Evolutionary conservation across 441 rosid genomes (phyloP).

Genomic region (Biscutella auriculata): DNA sequence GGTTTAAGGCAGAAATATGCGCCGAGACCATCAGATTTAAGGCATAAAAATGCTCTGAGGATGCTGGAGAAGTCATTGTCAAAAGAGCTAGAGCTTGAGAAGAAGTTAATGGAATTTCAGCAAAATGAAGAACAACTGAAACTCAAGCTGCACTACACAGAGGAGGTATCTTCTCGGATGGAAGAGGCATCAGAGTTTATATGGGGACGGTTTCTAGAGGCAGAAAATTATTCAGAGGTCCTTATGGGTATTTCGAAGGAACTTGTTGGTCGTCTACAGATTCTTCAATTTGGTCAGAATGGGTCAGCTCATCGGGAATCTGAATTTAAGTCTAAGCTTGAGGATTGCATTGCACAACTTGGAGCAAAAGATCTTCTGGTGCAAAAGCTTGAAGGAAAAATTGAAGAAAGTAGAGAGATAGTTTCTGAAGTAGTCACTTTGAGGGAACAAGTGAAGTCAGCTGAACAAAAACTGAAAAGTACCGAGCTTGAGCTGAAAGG

Average conservation of each 20-base stretch:
- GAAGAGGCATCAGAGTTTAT: slow-evolving; percentile 92
- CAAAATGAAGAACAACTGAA: slow-evolving; percentile 71
- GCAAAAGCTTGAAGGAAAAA: slow-evolving; percentile 39
- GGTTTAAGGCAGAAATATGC: slow-evolving; percentile 27
- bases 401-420: slow-evolving; percentile 26
- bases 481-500: slow-evolving; percentile 35
- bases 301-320: slow-evolving; percentile 53
- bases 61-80: slow-evolving; percentile 73
- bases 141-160: slow-evolving; percentile 60
- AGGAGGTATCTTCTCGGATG: slow-evolving; percentile 69
- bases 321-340: slow-evolving; percentile 41
- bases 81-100: slow-evolving; percentile 70
- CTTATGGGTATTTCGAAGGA: slow-evolving; percentile 84
- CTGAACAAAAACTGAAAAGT: slow-evolving; percentile 49
- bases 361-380: slow-evolving; percentile 37
- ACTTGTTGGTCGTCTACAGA: slow-evolving; percentile 48
- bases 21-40: slow-evolving; percentile 33
- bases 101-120: slow-evolving; percentile 40
- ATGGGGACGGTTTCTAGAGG: slow-evolving; percentile 87
- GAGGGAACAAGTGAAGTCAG: slow-evolving; percentile 39
- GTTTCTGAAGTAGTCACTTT: slow-evolving; percentile 44
- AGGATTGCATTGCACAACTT: slow-evolving; percentile 31
- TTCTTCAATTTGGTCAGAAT: slow-evolving; percentile 58
- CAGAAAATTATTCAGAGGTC: slow-evolving; percentile 78
- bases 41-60: slow-evolving; percentile 48